Conservation (phyloP, 805 yeast species). For the Dipodascopsis tothii region DNA sequence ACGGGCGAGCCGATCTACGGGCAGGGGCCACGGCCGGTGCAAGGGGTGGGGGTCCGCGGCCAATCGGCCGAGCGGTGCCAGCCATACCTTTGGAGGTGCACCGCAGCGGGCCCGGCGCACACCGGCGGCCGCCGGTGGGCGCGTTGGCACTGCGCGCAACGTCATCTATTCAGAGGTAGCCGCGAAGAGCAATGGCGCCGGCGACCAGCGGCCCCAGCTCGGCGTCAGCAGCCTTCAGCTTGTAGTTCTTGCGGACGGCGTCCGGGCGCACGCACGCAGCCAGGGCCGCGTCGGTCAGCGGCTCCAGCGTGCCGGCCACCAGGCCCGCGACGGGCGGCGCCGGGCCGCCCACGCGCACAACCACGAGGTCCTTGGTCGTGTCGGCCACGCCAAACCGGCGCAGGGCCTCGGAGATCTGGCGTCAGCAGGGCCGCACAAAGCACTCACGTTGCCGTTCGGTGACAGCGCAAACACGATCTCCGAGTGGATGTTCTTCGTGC, state of each 20-base stretch:
- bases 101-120: too few species aligned
- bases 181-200: constrained; percentile 20
- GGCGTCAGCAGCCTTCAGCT: too few species aligned
- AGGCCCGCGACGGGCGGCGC: not conserved
- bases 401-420: constrained; percentile 55
- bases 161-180: constrained; percentile 5
- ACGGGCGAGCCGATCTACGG: too few species aligned
- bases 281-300: not conserved
- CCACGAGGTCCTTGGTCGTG: constrained; percentile 40
- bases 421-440: not conserved
- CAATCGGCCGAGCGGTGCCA: too few species aligned
- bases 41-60: too few species aligned
- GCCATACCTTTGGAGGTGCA: too few species aligned
- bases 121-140: too few species aligned
- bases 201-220: too few species aligned
- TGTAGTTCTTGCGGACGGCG: not conserved
- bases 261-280: not conserved
- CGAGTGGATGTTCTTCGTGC: constrained; percentile 61
- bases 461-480: constrained; percentile 64
- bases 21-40: too few species aligned
- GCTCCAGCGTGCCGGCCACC: not conserved
- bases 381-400: constrained; percentile 62
- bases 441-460: constrained; percentile 53
- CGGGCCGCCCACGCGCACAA: constrained; percentile 43
- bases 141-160: too few species aligned